These are phyloP conservation scores for Takakia lepidozioides DNA, from an alignment of 225 moss, liverwort and hornwort genomes.

Conservation along the genomic window DNA sequence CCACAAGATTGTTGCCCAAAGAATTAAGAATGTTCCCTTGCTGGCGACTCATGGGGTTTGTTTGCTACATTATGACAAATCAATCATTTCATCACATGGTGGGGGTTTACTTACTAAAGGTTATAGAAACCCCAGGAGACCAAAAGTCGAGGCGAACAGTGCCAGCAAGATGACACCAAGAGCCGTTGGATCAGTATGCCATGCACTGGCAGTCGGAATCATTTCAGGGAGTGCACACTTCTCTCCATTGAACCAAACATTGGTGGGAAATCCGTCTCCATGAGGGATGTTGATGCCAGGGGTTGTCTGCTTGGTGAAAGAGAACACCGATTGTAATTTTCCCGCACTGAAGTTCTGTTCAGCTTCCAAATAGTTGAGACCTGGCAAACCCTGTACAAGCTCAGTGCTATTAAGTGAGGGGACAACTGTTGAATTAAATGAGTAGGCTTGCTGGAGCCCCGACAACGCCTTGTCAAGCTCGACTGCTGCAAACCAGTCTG, in stretches of 20 bases:
- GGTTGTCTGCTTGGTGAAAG: conserved; percentile 39
- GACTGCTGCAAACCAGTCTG: conserved; percentile 28
- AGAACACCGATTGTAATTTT: conserved; percentile 34
- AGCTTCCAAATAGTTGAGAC: conserved; percentile 14
- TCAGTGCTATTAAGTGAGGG: conserved; percentile 22
- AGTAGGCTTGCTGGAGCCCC: conserved; percentile 27
- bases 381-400: conserved; percentile 25
- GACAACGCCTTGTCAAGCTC: conserved; percentile 20
- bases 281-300: conserved; percentile 21
- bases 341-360: conserved; percentile 21
- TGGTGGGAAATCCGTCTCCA: conserved; percentile 27
- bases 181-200: no score
- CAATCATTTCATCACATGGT: no score
- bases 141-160: no score
- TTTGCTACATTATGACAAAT: no score
- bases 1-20: no score
- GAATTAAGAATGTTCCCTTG: no score
- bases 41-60: no score
- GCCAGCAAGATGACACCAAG: no score
- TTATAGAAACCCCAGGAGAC: no score
- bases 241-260: conserved; percentile 43
- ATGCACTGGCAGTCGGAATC: conserved; percentile 16
- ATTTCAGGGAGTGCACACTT: conserved; percentile 31
- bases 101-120: no score
- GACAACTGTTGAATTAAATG: conserved; percentile 30